Evolutionary conservation across 805 yeast genomes (phyloP), one percentile per base, ranked within the genome.

Genomic region (Torulaspora delbrueckii): DNA sequence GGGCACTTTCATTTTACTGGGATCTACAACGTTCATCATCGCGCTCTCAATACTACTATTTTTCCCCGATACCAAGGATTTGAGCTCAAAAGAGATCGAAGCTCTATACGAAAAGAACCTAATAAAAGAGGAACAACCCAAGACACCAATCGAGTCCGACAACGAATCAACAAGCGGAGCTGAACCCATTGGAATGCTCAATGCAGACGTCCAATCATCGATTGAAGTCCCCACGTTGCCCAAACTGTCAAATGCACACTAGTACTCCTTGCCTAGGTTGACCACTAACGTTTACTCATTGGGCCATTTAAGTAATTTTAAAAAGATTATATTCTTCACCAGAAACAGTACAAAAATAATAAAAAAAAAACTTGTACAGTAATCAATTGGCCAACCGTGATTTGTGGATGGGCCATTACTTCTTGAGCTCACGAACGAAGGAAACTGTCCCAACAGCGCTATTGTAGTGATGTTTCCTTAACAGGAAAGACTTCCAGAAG

Each of bases 41-140:
- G 52, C 66, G 0, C 27, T 65, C 0, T 14, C 65, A 0, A 59
- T 72, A 6, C 50, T 66, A 5, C 19, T 67, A 27, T 52, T 46
- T 39, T 70, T 75, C 45, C 79, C 78, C 4, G 81, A 77, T 51
- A 75, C 81, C 0, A 63, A 60, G 50, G 64, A 56, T 1, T 45
- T 64, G 18, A 43, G 46, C 3, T 64, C 59, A 10, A 32, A 42
- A 1, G 60, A 66, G 45, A 55, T 67, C 27, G 60, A 60, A 19
- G 31, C 9, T 8, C 37, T 27, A 13, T 41, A 32, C 27, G 32
- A 16, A 9, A 25, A 18, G 3, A 30, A 10, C 24, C 18, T 26
- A 9, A 5, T 16, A n/a, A 33, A 25, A 16, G 23, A 9, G 9
- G 35, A 32, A 8, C n/a, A 32, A 5, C n/a, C 10, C 14, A 26